phyloP scores from a whole-genome alignment of 495 filamentous ascomycete species.

The Penicillium bialowiezense region DNA sequence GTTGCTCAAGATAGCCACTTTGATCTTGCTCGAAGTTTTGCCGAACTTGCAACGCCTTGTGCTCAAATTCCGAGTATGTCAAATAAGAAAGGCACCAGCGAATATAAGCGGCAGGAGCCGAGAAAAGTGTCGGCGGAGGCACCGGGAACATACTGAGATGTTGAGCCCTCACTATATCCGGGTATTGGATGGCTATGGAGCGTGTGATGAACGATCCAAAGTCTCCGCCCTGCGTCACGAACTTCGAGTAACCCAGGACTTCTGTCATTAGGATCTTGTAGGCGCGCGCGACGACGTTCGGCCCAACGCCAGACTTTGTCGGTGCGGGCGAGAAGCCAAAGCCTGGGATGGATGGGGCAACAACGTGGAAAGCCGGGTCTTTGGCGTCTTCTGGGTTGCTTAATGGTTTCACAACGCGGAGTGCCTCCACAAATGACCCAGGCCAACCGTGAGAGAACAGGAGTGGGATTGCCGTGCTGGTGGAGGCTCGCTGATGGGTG shows the following conservation, averaged over 20 bases:
- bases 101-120: conserved; percentile 4
- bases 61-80: conserved; percentile 18
- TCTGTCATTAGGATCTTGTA: conserved; percentile 29
- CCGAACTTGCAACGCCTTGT: conserved; percentile 10
- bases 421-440: conserved; percentile 34
- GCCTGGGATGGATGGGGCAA: conserved; percentile 36
- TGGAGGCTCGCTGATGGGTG: conserved; percentile 24
- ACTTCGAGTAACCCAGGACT: conserved; percentile 25
- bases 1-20: conserved; percentile 19
- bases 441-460: conserved; percentile 39
- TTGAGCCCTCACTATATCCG: conserved; percentile 16
- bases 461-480: conserved; percentile 28
- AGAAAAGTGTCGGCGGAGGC: conserved; percentile 9
- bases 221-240: conserved; percentile 32
- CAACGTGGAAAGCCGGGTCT: conserved; percentile 34
- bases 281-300: conserved; percentile 13
- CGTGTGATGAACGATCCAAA: conserved; percentile 27
- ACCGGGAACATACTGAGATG: conserved; percentile 21
- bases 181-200: conserved; percentile 22
- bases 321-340: conserved; percentile 32
- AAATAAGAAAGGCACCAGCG: conserved; percentile 7
- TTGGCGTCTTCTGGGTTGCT: conserved; percentile 13
- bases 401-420: conserved; percentile 23
- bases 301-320: conserved; percentile 18
- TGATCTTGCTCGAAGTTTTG: conserved; percentile 16